Evolutionary conservation across 148 eudicot genomes (phyloP).

Genomic region (Silene uniflora): DNA sequence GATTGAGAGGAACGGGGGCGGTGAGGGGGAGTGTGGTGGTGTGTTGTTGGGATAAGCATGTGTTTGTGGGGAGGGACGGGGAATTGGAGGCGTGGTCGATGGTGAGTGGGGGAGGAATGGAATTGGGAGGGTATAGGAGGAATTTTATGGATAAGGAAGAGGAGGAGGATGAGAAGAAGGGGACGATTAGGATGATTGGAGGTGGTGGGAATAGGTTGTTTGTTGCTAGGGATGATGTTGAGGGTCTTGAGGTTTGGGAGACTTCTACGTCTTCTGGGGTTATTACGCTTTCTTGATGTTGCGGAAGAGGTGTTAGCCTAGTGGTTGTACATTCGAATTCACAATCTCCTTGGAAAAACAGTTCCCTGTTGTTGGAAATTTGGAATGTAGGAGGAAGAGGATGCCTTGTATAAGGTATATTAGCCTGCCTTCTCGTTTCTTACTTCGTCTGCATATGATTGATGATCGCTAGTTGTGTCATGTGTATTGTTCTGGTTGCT

Average conservation of each 20-base stretch:
- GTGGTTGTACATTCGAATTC: background rate
- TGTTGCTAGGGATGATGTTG: conserved; percentile 68
- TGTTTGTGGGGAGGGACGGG: conserved; percentile 61
- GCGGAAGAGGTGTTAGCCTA: no score
- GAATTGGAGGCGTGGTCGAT: conserved; percentile 87
- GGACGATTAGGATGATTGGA: conserved; percentile 53
- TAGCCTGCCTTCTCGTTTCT: background rate
- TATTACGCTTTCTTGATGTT: background rate
- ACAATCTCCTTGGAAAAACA: background rate
- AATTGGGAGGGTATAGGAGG: conserved; percentile 47
- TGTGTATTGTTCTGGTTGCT: no score
- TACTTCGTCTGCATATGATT: background rate
- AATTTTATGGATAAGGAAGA: conserved; percentile 71
- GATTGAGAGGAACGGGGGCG: conserved; percentile 36
- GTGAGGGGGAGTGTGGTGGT: conserved; percentile 34
- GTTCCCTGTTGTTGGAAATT: background rate
- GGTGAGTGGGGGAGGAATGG: conserved; percentile 23
- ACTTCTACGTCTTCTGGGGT: conserved; percentile 51
- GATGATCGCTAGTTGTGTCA: no score
- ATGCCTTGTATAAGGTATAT: no score
- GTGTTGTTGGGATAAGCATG: conserved; percentile 58
- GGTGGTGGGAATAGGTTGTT: conserved; percentile 87
- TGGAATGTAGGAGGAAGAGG: background rate
- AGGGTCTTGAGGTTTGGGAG: conserved; percentile 97
- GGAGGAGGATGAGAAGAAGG: conserved; percentile 55